Conservation (phyloP, 345 rosid genomes). For the Salix purpurea region DNA sequence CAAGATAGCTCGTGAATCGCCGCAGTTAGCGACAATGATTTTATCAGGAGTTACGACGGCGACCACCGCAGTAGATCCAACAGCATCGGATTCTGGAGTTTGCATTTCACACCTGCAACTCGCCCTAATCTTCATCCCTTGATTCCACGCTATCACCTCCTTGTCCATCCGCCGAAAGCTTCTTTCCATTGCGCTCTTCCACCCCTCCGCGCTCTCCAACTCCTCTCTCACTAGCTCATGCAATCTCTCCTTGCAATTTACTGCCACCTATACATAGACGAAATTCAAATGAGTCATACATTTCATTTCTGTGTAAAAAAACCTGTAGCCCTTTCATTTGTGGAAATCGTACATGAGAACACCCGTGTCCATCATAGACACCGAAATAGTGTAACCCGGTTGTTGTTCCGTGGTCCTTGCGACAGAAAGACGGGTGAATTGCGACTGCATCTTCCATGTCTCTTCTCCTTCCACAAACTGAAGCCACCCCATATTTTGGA, state of each 20-base stretch:
- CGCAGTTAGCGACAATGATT: constrained; percentile 48
- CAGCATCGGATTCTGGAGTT: constrained; percentile 62
- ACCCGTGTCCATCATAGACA: constrained; percentile 75
- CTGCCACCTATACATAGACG: constrained; percentile 44
- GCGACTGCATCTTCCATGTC: constrained; percentile 89
- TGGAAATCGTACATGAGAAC: constrained; percentile 53
- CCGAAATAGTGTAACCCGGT: constrained; percentile 57
- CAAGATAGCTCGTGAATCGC: constrained; percentile 54
- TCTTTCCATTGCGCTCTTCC: constrained; percentile 52
- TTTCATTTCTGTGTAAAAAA: not conserved
- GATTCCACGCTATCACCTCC: constrained; percentile 36
- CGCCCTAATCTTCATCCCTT: constrained; percentile 10
- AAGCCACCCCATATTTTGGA: constrained; percentile 66
- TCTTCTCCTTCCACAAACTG: constrained; percentile 76
- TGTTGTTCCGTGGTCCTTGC: constrained; percentile 12
- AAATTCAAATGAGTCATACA: not conserved
- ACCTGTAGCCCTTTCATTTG: no score
- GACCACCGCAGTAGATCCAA: constrained; percentile 38
- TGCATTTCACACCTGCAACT: constrained; percentile 67
- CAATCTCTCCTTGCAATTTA: constrained; percentile 53
- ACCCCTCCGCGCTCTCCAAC: not conserved
- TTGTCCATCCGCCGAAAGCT: constrained; percentile 66
- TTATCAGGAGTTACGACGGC: constrained; percentile 34
- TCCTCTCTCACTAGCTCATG: constrained; percentile 58
- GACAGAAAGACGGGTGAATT: constrained; percentile 44